These are phyloP conservation scores for Salix udensis DNA, from an alignment of 345 rosid genomes.

Conservation along the genomic window DNA sequence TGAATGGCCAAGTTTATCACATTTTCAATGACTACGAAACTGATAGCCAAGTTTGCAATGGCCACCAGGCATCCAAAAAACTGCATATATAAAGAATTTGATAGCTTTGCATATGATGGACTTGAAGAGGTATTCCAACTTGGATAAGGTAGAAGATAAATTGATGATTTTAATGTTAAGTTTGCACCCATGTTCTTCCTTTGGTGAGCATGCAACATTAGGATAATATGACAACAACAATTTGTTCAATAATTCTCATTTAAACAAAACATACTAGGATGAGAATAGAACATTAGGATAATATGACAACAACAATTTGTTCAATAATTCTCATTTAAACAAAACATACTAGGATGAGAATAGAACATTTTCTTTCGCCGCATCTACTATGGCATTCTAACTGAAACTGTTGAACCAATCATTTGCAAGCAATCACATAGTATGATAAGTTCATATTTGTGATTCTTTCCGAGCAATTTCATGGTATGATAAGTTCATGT, in stretches of 20 bases:
- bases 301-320: too few species aligned
- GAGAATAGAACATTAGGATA: too few species aligned
- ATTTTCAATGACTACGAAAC: neutral
- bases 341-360: neutral
- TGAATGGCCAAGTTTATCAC: neutral
- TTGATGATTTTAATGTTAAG: neutral
- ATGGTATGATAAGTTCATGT: slow-evolving; percentile 24
- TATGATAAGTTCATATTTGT: slow-evolving; percentile 21
- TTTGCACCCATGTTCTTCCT: neutral
- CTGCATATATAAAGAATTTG: neutral
- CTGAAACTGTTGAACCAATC: neutral
- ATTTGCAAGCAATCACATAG: slow-evolving; percentile 30
- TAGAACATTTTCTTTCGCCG: neutral
- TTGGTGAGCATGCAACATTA: too few species aligned
- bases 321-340: too few species aligned
- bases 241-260: too few species aligned
- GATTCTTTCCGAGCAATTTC: slow-evolving; percentile 34
- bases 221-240: too few species aligned
- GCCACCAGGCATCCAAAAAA: neutral
- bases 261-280: neutral
- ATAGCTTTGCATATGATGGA: neutral
- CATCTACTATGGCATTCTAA: neutral
- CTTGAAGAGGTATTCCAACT: neutral
- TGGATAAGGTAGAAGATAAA: neutral
- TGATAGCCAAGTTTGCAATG: neutral